A percentile compares a stretch with the other conserved stretches of the same genome.
Evolutionary conservation across 805 yeast species (phyloP).

Genomic region (Spencermartinsiella europaea): DNA sequence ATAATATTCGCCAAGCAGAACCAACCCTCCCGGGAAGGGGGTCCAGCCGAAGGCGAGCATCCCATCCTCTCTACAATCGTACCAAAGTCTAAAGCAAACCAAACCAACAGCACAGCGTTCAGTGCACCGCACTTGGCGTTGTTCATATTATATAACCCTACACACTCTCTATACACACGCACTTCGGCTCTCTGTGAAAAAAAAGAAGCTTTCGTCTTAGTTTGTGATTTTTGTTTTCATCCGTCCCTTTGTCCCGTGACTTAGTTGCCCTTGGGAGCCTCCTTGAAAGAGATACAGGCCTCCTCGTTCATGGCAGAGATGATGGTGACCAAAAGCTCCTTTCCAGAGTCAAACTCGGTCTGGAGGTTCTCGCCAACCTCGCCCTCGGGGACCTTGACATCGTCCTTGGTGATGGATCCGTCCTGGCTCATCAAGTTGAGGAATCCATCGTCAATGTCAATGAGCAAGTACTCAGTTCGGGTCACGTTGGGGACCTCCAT

Average conservation of each 20-base stretch:
- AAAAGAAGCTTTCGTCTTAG: background rate
- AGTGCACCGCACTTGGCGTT: too few species aligned
- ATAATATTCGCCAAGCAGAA: too few species aligned
- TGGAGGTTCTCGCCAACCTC: constrained; percentile 93
- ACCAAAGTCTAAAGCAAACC: too few species aligned
- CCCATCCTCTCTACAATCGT: too few species aligned
- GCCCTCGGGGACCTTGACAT: constrained; percentile 97
- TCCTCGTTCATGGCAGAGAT: constrained; percentile 99
- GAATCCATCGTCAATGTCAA: constrained; percentile 98
- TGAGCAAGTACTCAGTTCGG: constrained; percentile 92
- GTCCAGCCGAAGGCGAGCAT: too few species aligned
- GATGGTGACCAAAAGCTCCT: constrained; percentile 94
- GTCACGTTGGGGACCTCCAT: constrained; percentile 98
- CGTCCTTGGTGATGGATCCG: constrained; percentile 99
- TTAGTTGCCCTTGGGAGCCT: constrained; percentile 73
- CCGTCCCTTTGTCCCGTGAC: too few species aligned
- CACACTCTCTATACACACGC: too few species aligned
- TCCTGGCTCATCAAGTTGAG: constrained; percentile 93
- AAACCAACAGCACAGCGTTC: too few species aligned
- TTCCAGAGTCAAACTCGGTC: constrained; percentile 94
- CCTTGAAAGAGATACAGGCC: constrained; percentile 98
- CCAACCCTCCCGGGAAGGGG: too few species aligned
- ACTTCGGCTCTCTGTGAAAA: too few species aligned
- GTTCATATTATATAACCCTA: too few species aligned
- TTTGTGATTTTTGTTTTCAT: background rate